phyloP scores from a whole-genome alignment of 208 protist genomes.

The Angomonas desouzai region DNA sequence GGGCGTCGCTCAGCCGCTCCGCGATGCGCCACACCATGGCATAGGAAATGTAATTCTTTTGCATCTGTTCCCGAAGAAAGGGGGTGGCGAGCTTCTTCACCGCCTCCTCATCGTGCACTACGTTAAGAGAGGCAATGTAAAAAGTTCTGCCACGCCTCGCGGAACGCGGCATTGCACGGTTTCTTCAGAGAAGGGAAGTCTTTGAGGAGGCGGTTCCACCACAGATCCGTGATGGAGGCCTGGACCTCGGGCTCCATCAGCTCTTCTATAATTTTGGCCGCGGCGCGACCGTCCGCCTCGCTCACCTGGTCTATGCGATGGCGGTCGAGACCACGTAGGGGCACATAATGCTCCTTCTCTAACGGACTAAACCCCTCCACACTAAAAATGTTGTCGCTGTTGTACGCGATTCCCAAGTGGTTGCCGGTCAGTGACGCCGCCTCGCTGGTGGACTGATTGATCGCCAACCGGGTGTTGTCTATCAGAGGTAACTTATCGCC shows the following conservation, averaged over 20 bases:
- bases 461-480: slow-evolving; percentile 61
- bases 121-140: slow-evolving; percentile 53
- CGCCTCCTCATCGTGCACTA: slow-evolving; percentile 68
- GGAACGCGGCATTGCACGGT: slow-evolving; percentile 57
- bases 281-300: slow-evolving; percentile 33
- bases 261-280: slow-evolving; percentile 44
- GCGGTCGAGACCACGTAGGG: slow-evolving; percentile 52
- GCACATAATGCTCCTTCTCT: slow-evolving; percentile 75
- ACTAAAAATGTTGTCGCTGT: slow-evolving; percentile 70
- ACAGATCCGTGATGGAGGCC: slow-evolving; percentile 44
- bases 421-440: slow-evolving; percentile 76
- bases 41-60: slow-evolving; percentile 76
- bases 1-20: slow-evolving; percentile 67
- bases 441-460: slow-evolving; percentile 49
- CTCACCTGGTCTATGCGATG: slow-evolving; percentile 59
- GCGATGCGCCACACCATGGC: slow-evolving; percentile 84
- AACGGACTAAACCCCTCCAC: slow-evolving; percentile 49
- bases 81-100: slow-evolving; percentile 50
- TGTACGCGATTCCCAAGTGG: slow-evolving; percentile 67
- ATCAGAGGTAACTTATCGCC: slow-evolving; percentile 74
- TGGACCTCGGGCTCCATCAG: slow-evolving; percentile 32
- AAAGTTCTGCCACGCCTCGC: slow-evolving; percentile 61
- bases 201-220: slow-evolving; percentile 72
- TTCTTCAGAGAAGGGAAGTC: slow-evolving; percentile 78
- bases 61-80: slow-evolving; percentile 77